Percentiles rank a stretch among this genome's conserved stretches.
These are phyloP conservation scores for Fusarium falciforme DNA, from an alignment of 2,329 filamentous ascomycete genomes.

Conservation along the genomic window DNA sequence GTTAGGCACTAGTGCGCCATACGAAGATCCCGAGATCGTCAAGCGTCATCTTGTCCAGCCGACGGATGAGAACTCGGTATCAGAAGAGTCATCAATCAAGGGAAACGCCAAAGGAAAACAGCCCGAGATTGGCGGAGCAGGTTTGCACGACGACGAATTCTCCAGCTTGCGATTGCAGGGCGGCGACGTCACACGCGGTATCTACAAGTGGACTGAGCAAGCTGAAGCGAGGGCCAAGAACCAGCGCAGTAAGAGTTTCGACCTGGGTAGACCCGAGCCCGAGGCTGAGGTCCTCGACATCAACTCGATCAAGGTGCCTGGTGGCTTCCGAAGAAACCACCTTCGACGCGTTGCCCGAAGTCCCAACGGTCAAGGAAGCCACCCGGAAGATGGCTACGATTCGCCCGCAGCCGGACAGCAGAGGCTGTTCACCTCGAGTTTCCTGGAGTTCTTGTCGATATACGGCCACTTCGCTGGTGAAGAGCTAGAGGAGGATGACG, in stretches of 20 bases:
- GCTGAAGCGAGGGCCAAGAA: slow-evolving; percentile 76
- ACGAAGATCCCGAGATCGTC: slow-evolving; percentile 92
- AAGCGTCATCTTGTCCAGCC: slow-evolving; percentile 88
- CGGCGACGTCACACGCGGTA: slow-evolving; percentile 92
- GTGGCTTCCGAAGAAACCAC: slow-evolving; percentile 92
- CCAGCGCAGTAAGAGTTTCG: slow-evolving; percentile 90
- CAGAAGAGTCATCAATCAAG: slow-evolving; percentile 58
- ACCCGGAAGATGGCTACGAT: slow-evolving; percentile 49
- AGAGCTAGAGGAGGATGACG: slow-evolving; percentile 95
- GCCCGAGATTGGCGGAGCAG: slow-evolving; percentile 50
- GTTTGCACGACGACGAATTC: slow-evolving; percentile 81
- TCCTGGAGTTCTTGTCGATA: slow-evolving; percentile 93
- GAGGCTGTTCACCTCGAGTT: slow-evolving; percentile 87
- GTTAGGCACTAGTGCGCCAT: slow-evolving; percentile 63
- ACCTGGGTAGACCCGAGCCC: slow-evolving; percentile 78
- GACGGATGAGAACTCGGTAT: slow-evolving; percentile 58
- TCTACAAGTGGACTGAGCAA: slow-evolving; percentile 97
- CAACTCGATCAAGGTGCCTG: slow-evolving; percentile 89
- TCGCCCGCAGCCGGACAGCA: slow-evolving; percentile 48
- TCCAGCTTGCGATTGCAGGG: slow-evolving; percentile 93
- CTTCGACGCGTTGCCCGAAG: slow-evolving; percentile 80
- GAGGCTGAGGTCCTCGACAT: slow-evolving; percentile 87
- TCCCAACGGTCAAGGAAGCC: slow-evolving; percentile 54
- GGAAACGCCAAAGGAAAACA: slow-evolving; percentile 67
- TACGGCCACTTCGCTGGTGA: slow-evolving; percentile 99